Percentiles rank a stretch among this genome's conserved stretches.
Conservation (phyloP, 2,329 filamentous ascomycete species). For the Coleophoma crateriformis region DNA sequence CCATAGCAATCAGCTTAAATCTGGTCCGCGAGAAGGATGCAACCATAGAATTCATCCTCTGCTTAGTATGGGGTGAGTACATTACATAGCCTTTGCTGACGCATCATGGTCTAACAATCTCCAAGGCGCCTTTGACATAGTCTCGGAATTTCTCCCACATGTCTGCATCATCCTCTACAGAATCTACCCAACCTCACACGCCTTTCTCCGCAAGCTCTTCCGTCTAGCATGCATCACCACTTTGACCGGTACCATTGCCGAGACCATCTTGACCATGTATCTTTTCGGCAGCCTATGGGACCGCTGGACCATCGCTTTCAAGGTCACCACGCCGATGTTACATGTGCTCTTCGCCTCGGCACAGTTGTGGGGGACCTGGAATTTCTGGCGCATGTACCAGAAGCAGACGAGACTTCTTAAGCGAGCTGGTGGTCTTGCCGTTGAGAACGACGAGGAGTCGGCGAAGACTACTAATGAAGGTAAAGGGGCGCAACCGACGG, state of each 20-base stretch:
- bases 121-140: conserved; percentile 38
- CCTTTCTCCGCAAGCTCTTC: conserved; percentile 33
- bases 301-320: conserved; percentile 36
- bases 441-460: too few species aligned
- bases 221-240: conserved; percentile 30
- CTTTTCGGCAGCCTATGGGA: conserved; percentile 36
- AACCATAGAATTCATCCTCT: conserved; percentile 24
- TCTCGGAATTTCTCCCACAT: conserved; percentile 40
- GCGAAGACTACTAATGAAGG: too few species aligned
- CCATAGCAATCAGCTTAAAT: conserved; percentile 31
- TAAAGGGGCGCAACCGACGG: too few species aligned
- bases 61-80: conserved; percentile 21
- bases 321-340: conserved; percentile 35
- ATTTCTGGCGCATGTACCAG: conserved; percentile 34
- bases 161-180: conserved; percentile 39
- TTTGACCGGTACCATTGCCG: conserved; percentile 30
- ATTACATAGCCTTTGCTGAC: not conserved
- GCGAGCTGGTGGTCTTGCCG: not conserved
- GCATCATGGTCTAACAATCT: not conserved
- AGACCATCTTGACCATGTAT: conserved; percentile 37
- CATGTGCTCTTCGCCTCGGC: conserved; percentile 35
- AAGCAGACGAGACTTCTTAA: conserved; percentile 11
- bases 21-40: conserved; percentile 19
- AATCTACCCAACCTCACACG: conserved; percentile 30
- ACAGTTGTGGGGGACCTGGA: conserved; percentile 35